Conservation (phyloP, 2,329 filamentous ascomycete genomes). For the Fusarium subtropicale region DNA sequence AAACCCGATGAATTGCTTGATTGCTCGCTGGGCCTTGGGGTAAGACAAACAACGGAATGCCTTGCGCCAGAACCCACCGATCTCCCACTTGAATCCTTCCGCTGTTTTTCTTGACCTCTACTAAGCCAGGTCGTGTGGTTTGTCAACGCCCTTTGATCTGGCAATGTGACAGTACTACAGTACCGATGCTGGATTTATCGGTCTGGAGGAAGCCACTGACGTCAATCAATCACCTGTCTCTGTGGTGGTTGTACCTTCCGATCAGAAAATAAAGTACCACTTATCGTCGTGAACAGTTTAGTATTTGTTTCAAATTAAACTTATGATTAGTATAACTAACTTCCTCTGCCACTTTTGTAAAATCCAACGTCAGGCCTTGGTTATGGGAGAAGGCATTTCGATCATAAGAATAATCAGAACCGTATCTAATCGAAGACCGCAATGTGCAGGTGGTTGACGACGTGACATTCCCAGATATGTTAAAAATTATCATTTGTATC, state of each 20-base stretch:
- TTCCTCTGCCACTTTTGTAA: background rate
- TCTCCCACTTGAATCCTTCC: no score
- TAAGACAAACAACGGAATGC: no score
- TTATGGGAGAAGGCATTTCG: background rate
- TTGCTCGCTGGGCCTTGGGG: background rate
- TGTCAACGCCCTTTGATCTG: background rate
- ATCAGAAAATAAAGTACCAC: constrained; percentile 24
- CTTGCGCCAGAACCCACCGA: no score
- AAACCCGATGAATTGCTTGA: background rate
- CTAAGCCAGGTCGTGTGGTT: background rate
- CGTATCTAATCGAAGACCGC: no score
- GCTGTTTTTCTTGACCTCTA: no score
- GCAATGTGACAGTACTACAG: background rate
- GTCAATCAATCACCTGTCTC: constrained; percentile 19
- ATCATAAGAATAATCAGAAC: background rate
- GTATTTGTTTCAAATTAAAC: background rate
- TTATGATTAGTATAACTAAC: background rate
- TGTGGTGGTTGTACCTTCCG: constrained; percentile 5
- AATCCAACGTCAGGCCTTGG: background rate
- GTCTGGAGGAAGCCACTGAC: constrained; percentile 10
- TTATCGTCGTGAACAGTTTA: background rate
- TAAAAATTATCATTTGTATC: background rate
- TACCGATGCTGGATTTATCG: background rate
- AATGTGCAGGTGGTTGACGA: background rate
- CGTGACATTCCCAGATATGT: background rate